These are phyloP conservation scores for Sphagnurus paluster DNA, from an alignment of 1,284 basidiomycete genomes.

Conservation along the genomic window DNA sequence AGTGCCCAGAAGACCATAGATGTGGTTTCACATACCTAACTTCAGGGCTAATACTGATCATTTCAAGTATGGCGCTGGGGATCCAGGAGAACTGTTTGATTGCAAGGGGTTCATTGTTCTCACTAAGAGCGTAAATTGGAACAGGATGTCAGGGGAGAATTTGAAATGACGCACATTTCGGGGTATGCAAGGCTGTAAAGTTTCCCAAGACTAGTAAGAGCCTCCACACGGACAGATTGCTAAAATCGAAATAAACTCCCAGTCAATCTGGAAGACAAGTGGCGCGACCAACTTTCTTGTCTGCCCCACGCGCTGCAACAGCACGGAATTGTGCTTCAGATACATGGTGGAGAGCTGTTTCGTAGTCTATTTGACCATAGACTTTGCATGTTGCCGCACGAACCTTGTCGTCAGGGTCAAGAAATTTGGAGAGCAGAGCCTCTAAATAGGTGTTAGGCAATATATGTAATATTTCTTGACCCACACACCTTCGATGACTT, in stretches of 20 bases:
- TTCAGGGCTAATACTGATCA: constrained; percentile 51
- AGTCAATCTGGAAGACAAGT: neutral
- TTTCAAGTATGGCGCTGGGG: constrained; percentile 71
- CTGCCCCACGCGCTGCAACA: constrained; percentile 75
- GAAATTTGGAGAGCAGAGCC: constrained; percentile 63
- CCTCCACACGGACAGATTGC: constrained; percentile 80
- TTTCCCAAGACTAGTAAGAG: constrained; percentile 76
- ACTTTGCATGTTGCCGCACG: constrained; percentile 83
- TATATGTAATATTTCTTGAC: neutral
- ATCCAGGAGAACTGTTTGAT: constrained; percentile 93
- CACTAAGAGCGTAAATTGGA: constrained; percentile 46
- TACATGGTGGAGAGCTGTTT: constrained; percentile 85
- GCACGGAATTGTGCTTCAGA: constrained; percentile 60
- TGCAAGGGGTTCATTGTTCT: constrained; percentile 75
- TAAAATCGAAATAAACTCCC: constrained; percentile 27
- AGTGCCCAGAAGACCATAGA: neutral
- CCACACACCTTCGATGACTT: constrained; percentile 67
- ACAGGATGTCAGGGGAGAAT: neutral
- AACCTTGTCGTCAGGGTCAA: constrained; percentile 92
- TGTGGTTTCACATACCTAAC: constrained; percentile 45
- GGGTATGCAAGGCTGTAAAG: constrained; percentile 84
- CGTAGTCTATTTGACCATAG: constrained; percentile 87
- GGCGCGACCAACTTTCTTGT: constrained; percentile 72
- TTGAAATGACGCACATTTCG: constrained; percentile 74
- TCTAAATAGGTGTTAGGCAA: constrained; percentile 39